These are phyloP conservation scores for Colletotrichum sidae DNA, from an alignment of 2,329 filamentous ascomycete genomes.

Conservation along the genomic window DNA sequence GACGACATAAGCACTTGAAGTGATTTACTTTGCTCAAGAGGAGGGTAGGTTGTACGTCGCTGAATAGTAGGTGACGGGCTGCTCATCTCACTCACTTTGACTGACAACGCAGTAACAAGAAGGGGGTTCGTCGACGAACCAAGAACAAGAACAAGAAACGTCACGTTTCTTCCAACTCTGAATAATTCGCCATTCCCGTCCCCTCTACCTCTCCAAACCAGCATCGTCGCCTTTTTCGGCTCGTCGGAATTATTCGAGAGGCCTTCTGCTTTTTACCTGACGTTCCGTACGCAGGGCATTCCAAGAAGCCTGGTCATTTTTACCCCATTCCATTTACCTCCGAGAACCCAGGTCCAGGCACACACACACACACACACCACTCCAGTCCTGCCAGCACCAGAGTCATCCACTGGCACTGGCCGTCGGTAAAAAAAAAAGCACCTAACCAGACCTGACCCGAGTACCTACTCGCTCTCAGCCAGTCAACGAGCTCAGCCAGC, in stretches of 20 bases:
- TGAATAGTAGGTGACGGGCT: background rate
- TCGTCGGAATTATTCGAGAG: slow-evolving; percentile 8
- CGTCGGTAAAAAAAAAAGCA: background rate
- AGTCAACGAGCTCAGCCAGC: slow-evolving; percentile 1
- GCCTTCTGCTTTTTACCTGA: slow-evolving; percentile 6
- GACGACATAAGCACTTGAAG: too few relatives aligned
- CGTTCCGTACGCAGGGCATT: background rate
- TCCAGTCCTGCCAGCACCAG: background rate
- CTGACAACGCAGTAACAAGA: slow-evolving; percentile 30
- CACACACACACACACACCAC: slow-evolving; percentile 2
- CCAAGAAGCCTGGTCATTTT: background rate
- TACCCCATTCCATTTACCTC: slow-evolving; percentile 2
- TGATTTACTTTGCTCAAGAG: background rate
- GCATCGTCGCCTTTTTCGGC: slow-evolving; percentile 15
- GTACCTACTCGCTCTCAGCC: background rate
- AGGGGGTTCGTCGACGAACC: slow-evolving; percentile 3
- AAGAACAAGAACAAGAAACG: slow-evolving; percentile 8
- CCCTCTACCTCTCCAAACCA: slow-evolving; percentile 20
- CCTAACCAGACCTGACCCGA: too few relatives aligned
- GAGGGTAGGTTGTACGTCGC: background rate
- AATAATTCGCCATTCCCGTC: slow-evolving; percentile 10
- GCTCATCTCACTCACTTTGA: slow-evolving; percentile 4
- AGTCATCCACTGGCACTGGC: too few relatives aligned
- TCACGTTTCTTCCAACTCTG: slow-evolving; percentile 15
- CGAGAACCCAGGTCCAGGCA: slow-evolving; percentile 8